Evolutionary conservation across 495 filamentous ascomycete species (phyloP), one percentile per base, ranked within the genome.

Genomic region (Penicillium bialowiezense): DNA sequence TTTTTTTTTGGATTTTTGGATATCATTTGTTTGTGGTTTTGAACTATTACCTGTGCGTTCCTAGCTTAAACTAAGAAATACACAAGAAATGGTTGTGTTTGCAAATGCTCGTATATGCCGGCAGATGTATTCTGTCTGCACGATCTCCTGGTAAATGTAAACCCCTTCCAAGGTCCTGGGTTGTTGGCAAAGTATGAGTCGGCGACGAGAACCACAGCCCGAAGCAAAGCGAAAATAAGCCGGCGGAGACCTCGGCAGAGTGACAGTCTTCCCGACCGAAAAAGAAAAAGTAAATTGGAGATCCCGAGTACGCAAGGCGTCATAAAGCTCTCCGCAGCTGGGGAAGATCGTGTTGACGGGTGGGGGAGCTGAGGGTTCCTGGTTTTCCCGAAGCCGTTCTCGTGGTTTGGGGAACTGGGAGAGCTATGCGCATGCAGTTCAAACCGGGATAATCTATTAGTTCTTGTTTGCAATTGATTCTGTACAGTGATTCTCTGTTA

Each of bases 371-470:
- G 19, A 20, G 28, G 37, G 38, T 48, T 50, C 65, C 65, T 69
- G 51, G 39, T 42, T 65, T 50, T 51, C 61, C 65, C 65, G 65
- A 67, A 52, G 49, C 31, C 49, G 49, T 67, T 64, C 53, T 65
- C 63, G 65, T 63, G 42, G 39, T 36, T 14, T 24, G 20, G 26
- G n/a, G 32, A 36, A 35, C 20, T 36, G 31, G 20, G 20, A 26
- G 43, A 1, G 23, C 17, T 33, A 23, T 29, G 35, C 36, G 13
- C 23, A 32, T 9, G 9, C 32, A 15, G 17, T 42, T 42, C n/a
- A n/a, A n/a, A n/a, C 7, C 31, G 24, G 8, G 17, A 6, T 23
- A 19, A 23, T 15, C 14, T 2, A 17, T n/a, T 13, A 7, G 21
- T 34, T 13, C n/a, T 44, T 23, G 13, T 41, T 10, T 40, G 6